Evolutionary conservation across 768 basidiomycete genomes (phyloP), one percentile per base, ranked within the genome.

Genomic region (Tulasnella sp.): DNA sequence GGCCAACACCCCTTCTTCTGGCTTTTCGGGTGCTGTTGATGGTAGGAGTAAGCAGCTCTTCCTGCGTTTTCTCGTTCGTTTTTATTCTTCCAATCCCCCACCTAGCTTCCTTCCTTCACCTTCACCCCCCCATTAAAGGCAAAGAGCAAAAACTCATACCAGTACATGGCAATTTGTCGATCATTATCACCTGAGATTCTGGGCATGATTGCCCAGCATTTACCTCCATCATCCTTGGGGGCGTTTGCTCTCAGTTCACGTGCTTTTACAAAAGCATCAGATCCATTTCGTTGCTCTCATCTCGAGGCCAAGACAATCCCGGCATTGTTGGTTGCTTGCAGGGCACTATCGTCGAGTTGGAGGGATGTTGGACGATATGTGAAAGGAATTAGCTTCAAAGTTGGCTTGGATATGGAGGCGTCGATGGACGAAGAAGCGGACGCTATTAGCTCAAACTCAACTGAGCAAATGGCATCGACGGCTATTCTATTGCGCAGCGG

Each of bases 121-220:
- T n/a, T n/a, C n/a, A n/a, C n/a, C n/a, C n/a, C n/a, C n/a, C n/a
- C n/a, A n/a, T n/a, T n/a, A n/a, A n/a, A n/a, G n/a, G n/a, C n/a
- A n/a, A n/a, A n/a, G n/a, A n/a, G n/a, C n/a, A n/a, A n/a, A n/a
- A n/a, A n/a, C n/a, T n/a, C n/a, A n/a, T n/a, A n/a, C n/a, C n/a
- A n/a, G n/a, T n/a, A n/a, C n/a, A n/a, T n/a, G n/a, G n/a, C n/a
- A n/a, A n/a, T n/a, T n/a, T n/a, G n/a, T n/a, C n/a, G n/a, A n/a
- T n/a, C n/a, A n/a, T n/a, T 49, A 34, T 51, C 49, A 31, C 20
- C 40, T 19, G 49, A 51, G 29, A 51, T 51, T 34, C 39, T 51
- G 27, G 31, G 16, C 29, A 42, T 29, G 39, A 32, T 51, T 42
- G 49, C 49, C 24, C 39, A 34, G 27, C 49, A 51, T 25, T 20